phyloP scores from a whole-genome alignment of 805 yeast genomes.

The Torulaspora delbrueckii region DNA sequence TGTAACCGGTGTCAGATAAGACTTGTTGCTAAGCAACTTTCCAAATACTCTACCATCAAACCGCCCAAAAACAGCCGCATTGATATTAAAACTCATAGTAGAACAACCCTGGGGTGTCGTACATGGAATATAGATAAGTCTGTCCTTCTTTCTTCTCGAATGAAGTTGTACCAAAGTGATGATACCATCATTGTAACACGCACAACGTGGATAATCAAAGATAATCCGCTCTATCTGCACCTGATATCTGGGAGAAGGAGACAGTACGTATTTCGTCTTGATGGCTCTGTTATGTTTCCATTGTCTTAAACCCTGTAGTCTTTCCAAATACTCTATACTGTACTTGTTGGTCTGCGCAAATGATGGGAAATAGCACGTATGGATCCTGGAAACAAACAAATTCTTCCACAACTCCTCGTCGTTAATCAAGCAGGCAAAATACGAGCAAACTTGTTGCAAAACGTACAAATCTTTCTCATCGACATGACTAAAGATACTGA shows the following conservation, averaged over 20 bases:
- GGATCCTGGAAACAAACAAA: slow-evolving; percentile 32
- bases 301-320: slow-evolving; percentile 28
- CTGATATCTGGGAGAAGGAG: slow-evolving; percentile 24
- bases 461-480: slow-evolving; percentile 36
- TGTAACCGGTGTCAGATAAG: slow-evolving; percentile 32
- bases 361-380: slow-evolving; percentile 36
- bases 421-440: slow-evolving; percentile 31
- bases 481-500: slow-evolving; percentile 35
- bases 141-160: slow-evolving; percentile 24
- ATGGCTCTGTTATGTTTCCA: slow-evolving; percentile 36
- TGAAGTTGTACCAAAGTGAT: slow-evolving; percentile 33
- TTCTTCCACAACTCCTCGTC: slow-evolving; percentile 43
- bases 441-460: slow-evolving; percentile 32
- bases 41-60: slow-evolving; percentile 36
- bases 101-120: slow-evolving; percentile 38
- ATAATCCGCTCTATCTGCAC: slow-evolving; percentile 29
- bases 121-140: slow-evolving; percentile 35
- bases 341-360: slow-evolving; percentile 34
- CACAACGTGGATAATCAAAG: slow-evolving; percentile 35
- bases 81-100: slow-evolving; percentile 33
- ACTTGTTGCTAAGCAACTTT: slow-evolving; percentile 32
- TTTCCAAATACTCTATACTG: slow-evolving; percentile 34
- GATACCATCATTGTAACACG: slow-evolving; percentile 35
- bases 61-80: slow-evolving; percentile 36
- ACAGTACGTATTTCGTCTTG: slow-evolving; percentile 31